phyloP scores from a whole-genome alignment of 805 yeast genomes.

The Kuraishia borneana region DNA sequence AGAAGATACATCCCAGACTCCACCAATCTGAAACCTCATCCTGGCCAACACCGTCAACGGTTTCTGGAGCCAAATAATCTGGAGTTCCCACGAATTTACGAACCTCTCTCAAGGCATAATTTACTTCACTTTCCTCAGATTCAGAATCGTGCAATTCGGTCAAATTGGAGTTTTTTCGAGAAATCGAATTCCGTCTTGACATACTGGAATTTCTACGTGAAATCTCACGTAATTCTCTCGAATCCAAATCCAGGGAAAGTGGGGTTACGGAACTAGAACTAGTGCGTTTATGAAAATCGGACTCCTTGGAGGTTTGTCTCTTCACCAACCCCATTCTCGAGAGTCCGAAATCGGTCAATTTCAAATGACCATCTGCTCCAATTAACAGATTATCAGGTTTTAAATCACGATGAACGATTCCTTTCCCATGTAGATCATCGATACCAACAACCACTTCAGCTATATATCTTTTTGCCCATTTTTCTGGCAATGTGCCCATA shows the following conservation, averaged over 20 bases:
- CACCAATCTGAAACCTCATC: slow-evolving; percentile 94
- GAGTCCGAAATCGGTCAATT: slow-evolving; percentile 90
- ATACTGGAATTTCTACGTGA: not conserved
- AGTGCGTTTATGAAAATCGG: not conserved
- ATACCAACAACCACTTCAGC: slow-evolving; percentile 90
- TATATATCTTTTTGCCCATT: slow-evolving; percentile 77
- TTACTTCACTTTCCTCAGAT: slow-evolving; percentile 35
- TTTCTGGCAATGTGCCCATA: slow-evolving; percentile 74
- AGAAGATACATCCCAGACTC: slow-evolving; percentile 93
- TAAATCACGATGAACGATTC: slow-evolving; percentile 88
- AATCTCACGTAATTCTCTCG: not conserved
- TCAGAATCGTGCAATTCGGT: too few species aligned
- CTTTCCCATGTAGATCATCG: slow-evolving; percentile 76
- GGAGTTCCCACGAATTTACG: slow-evolving; percentile 92
- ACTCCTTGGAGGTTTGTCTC: slow-evolving; percentile 29
- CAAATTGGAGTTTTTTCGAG: too few species aligned
- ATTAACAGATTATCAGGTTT: slow-evolving; percentile 91
- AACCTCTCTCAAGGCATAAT: slow-evolving; percentile 47
- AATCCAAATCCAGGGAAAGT: slow-evolving; percentile 25
- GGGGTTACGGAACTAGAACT: slow-evolving; percentile 21
- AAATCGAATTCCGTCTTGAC: slow-evolving; percentile 1
- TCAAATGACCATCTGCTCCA: slow-evolving; percentile 79
- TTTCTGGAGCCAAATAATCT: slow-evolving; percentile 95
- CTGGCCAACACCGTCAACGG: slow-evolving; percentile 76
- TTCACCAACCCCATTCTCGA: slow-evolving; percentile 82